phyloP scores from a whole-genome alignment of 2,329 filamentous ascomycete genomes.

The Colletotrichum kahawae region DNA sequence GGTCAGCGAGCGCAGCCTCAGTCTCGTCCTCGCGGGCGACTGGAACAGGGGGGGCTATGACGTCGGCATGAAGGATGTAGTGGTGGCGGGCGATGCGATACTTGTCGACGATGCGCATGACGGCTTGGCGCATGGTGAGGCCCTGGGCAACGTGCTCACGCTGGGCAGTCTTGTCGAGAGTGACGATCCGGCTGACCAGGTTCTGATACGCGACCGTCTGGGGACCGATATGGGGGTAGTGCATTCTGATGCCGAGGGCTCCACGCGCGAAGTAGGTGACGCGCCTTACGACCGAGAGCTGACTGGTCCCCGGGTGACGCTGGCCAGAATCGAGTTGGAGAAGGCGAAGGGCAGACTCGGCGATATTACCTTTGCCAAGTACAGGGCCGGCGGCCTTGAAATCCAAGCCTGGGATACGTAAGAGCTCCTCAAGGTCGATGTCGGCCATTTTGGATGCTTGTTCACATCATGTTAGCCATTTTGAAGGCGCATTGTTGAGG shows the following conservation, averaged over 20 bases:
- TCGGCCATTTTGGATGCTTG: not conserved
- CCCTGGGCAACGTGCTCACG: not conserved
- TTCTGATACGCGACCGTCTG: not conserved
- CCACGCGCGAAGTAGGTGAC: not conserved
- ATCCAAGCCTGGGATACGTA: not conserved
- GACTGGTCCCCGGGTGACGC: not conserved
- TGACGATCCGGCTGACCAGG: not conserved
- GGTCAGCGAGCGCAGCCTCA: not conserved
- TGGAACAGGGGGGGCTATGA: not conserved
- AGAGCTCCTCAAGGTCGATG: not conserved
- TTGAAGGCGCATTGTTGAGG: not conserved
- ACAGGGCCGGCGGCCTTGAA: not conserved
- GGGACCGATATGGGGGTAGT: not conserved
- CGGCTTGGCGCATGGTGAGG: not conserved
- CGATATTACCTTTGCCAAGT: not conserved
- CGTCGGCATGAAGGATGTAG: not conserved
- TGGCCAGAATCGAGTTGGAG: not conserved
- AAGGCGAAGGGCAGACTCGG: not conserved
- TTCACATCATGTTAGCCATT: not conserved
- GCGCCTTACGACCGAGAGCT: not conserved
- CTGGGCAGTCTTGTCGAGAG: not conserved
- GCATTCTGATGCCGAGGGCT: not conserved
- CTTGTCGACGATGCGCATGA: not conserved
- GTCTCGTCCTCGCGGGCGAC: not conserved
- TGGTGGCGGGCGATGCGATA: not conserved